Percentiles rank a stretch among this genome's conserved stretches.
These are phyloP conservation scores for Fusarium miscanthi DNA, from an alignment of 2,329 filamentous ascomycete species.

Conservation along the genomic window DNA sequence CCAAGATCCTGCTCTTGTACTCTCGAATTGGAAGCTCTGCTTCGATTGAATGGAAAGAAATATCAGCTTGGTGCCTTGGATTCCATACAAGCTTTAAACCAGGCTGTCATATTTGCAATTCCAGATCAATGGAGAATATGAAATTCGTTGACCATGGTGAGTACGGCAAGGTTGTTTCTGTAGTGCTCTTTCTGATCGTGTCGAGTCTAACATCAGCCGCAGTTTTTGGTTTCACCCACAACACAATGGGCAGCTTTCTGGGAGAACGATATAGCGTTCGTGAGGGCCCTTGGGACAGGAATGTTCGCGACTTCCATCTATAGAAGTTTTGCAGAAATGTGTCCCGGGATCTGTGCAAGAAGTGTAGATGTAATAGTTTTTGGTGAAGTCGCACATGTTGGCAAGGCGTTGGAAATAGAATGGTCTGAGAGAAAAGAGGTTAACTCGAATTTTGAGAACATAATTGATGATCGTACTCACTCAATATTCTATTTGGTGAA, in stretches of 20 bases:
- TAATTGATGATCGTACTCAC: constrained; percentile 1
- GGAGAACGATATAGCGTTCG: constrained; percentile 78
- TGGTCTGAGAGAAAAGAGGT: not conserved
- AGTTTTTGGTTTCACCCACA: constrained; percentile 47
- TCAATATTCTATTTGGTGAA: not conserved
- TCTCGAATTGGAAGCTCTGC: not conserved
- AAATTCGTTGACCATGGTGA: not conserved
- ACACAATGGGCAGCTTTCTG: constrained; percentile 67
- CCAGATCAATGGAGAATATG: not conserved
- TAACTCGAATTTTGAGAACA: not conserved
- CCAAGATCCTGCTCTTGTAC: not conserved
- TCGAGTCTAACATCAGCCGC: not conserved
- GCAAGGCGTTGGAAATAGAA: not conserved
- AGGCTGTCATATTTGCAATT: not conserved
- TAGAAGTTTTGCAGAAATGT: constrained; percentile 77
- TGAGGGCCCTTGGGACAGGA: constrained; percentile 74
- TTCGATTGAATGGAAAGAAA: not conserved
- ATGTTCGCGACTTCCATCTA: constrained; percentile 71
- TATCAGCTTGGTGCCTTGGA: not conserved
- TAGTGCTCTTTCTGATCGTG: constrained; percentile 6
- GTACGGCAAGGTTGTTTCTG: not conserved
- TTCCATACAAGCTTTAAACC: not conserved
- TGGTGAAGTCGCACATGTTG: constrained; percentile 73
- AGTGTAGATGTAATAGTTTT: constrained; percentile 82
- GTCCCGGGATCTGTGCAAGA: constrained; percentile 74